Evolutionary conservation across 768 basidiomycete genomes (phyloP), one percentile per base, ranked within the genome.

Genomic region (Trametes sanguinea): DNA sequence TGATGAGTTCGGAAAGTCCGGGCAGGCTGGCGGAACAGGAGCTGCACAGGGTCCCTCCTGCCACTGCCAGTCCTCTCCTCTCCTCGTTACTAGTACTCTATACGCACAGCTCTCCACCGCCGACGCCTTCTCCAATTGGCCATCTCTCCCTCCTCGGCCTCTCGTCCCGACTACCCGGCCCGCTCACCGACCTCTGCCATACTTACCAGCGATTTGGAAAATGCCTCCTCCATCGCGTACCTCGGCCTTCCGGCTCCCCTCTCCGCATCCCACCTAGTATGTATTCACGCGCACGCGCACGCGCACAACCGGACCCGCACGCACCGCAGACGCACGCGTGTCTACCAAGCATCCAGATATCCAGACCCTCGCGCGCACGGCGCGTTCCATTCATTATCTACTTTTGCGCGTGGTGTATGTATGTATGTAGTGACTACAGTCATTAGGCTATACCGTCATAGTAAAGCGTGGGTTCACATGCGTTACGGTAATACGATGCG

Each of bases 161-260:
- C 44, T 46, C 44, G 43, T 43, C 30, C 54, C 54, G 54, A 55
- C 32, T 44, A 8, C 35, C 42, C 54, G 54, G 54, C 44, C 44
- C 54, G 43, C 33, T 29, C 27, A 37, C 35, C 35, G 35, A 37
- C 6, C 51, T 22, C 22, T 22, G 22, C 22, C 22, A 22, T 22
- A 22, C 22, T 22, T 22, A 22, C 22, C 22, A 22, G 22, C 33
- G 37, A 5, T 1, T 5, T 5, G 6, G 6, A 30, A 13, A 43
- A 43, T 14, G 14, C 8, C 9, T 43, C 42, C 42, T 43, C 42
- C 50, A 37, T 8, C 51, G 10, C 37, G 39, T 16, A 33, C 30
- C 50, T n/a, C 50, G 50, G 50, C 29, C 35, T 7, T 14, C 50
- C 32, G 50, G 39, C 52, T 30, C 40, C 10, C 10, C 52, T 43